These are phyloP conservation scores for Geum urbanum DNA, from an alignment of 306 rosid genomes.

Conservation along the genomic window DNA sequence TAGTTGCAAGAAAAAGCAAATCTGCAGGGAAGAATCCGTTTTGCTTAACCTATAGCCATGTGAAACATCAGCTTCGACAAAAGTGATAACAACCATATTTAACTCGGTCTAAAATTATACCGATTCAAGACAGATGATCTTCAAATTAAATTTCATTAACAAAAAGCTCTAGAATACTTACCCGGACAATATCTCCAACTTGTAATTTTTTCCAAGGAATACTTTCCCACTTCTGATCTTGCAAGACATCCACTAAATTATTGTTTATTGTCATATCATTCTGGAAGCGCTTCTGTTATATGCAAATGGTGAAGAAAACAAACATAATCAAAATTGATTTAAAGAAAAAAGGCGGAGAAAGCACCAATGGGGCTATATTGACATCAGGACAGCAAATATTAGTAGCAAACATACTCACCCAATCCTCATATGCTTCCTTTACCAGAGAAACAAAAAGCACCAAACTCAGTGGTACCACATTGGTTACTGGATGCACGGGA, in stretches of 20 bases:
- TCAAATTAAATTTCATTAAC: conserved; percentile 5
- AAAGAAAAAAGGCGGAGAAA: no score
- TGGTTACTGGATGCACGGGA: conserved; percentile 86
- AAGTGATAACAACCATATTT: neutral
- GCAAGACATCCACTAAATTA: conserved; percentile 60
- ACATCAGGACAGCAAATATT: conserved; percentile 15
- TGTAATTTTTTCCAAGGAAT: conserved; percentile 87
- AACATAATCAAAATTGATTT: neutral
- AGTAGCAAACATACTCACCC: conserved; percentile 55
- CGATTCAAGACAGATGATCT: neutral
- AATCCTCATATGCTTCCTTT: conserved; percentile 94
- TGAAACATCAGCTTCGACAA: conserved; percentile 14
- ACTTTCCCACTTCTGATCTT: conserved; percentile 74
- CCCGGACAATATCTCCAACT: conserved; percentile 87
- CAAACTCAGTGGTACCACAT: conserved; percentile 78
- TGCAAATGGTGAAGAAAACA: conserved; percentile 23
- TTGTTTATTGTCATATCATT: conserved; percentile 81
- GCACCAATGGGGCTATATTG: no score
- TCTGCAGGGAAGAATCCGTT: conserved; percentile 88
- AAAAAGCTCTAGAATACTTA: conserved; percentile 34
- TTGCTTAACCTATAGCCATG: conserved; percentile 63
- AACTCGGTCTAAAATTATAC: neutral
- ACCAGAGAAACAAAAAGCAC: conserved; percentile 85
- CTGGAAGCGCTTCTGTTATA: conserved; percentile 84
- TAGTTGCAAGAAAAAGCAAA: conserved; percentile 78